Evolutionary conservation across 2,329 filamentous ascomycete genomes (phyloP).

Genomic region (Calonectria pseudoturangicola): DNA sequence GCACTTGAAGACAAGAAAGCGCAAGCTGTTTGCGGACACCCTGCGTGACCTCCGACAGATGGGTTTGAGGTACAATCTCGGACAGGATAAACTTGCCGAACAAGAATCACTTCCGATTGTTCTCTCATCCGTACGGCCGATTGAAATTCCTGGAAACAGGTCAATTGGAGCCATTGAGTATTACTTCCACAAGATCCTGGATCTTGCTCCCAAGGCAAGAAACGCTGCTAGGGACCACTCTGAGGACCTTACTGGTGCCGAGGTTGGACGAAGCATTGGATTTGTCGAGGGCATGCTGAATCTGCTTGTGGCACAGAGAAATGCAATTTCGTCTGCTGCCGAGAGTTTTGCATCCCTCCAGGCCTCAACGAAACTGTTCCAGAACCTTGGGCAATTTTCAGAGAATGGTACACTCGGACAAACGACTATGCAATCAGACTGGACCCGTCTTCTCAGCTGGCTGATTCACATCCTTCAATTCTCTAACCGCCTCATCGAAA

Average conservation of each 20-base stretch:
- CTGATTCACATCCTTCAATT: conserved; percentile 81
- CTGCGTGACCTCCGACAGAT: conserved; percentile 89
- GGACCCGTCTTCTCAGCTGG: conserved; percentile 70
- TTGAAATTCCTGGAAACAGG: conserved; percentile 57
- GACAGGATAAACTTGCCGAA: conserved; percentile 81
- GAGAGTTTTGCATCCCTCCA: conserved; percentile 63
- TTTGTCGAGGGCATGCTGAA: conserved; percentile 91
- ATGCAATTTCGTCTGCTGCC: conserved; percentile 65
- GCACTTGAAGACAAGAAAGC: conserved; percentile 92
- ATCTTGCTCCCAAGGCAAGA: conserved; percentile 81
- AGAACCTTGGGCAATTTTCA: conserved; percentile 57
- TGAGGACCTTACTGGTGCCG: conserved; percentile 87
- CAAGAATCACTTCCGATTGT: conserved; percentile 84
- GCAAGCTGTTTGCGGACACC: conserved; percentile 91
- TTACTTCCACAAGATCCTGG: conserved; percentile 86
- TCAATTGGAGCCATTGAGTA: conserved; percentile 72
- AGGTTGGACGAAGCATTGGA: conserved; percentile 86
- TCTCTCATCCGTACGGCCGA: conserved; percentile 74
- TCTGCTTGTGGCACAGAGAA: conserved; percentile 77
- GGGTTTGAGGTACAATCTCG: conserved; percentile 90
- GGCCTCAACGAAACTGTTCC: conserved; percentile 60
- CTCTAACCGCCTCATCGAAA: conserved; percentile 75
- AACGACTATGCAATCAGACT: conserved; percentile 48
- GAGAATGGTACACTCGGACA: conserved; percentile 50
- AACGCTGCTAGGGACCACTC: conserved; percentile 83